Conservation (phyloP, 495 filamentous ascomycete genomes). For the Parathielavia appendiculata region DNA sequence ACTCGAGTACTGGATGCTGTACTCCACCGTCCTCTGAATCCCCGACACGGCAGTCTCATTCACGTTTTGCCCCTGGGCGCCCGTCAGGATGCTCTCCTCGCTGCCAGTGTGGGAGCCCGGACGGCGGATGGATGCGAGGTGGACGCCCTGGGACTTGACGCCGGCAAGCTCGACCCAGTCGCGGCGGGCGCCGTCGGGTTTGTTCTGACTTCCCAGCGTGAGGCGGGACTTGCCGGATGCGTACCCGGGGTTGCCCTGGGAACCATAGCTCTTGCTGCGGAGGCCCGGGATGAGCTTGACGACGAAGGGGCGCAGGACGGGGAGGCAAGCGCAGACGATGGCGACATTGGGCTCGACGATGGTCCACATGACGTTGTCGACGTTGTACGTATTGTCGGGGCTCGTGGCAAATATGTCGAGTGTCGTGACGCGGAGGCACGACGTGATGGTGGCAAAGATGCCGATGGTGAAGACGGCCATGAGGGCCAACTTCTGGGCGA, state of each 20-base stretch:
- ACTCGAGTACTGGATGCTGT: constrained; percentile 1
- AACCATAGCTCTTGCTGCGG: constrained; percentile 2
- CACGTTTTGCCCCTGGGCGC: neutral
- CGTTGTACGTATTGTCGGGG: constrained; percentile 25
- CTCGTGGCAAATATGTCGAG: constrained; percentile 20
- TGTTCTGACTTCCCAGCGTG: neutral
- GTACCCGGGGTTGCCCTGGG: neutral
- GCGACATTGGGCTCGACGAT: constrained; percentile 43
- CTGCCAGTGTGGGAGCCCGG: constrained; percentile 3
- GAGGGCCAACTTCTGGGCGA: constrained; percentile 35
- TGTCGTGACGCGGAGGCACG: constrained; percentile 24
- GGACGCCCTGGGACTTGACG: neutral
- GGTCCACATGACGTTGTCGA: constrained; percentile 43
- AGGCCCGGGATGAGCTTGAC: neutral
- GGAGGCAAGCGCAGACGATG: constrained; percentile 47
- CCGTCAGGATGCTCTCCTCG: constrained; percentile 4
- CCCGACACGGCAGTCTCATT: neutral
- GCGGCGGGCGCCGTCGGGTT: neutral
- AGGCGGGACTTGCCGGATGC: neutral
- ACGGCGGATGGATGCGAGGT: constrained; percentile 1
- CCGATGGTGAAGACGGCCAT: constrained; percentile 37
- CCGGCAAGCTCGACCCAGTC: constrained; percentile 6
- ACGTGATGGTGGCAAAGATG: constrained; percentile 25
- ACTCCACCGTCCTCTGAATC: constrained; percentile 5
- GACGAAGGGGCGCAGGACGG: constrained; percentile 25